Percentiles rank a stretch among this genome's conserved stretches.
Evolutionary conservation across 2,329 filamentous ascomycete species (phyloP).

Genomic region (Ramichloridium luteum): DNA sequence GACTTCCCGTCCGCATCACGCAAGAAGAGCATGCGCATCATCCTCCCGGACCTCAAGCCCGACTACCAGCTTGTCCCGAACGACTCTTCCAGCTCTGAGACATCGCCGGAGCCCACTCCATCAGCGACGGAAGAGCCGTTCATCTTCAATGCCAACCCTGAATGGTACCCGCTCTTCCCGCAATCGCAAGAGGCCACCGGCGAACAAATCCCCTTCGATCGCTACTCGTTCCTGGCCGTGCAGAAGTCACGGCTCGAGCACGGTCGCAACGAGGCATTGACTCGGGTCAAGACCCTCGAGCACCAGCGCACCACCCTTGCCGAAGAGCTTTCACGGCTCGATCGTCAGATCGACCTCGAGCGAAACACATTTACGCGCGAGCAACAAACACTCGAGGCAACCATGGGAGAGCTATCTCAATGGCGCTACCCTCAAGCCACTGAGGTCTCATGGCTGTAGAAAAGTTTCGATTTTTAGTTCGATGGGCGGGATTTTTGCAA

Average conservation of each 20-base stretch:
- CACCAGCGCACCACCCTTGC: not conserved
- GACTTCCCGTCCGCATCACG: not conserved
- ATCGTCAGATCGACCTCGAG: not conserved
- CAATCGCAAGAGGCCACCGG: not conserved
- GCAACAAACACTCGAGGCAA: not conserved
- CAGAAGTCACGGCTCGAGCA: not conserved
- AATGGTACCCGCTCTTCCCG: not conserved
- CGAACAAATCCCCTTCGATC: not conserved
- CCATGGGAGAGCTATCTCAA: not conserved
- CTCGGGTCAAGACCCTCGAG: not conserved
- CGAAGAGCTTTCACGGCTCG: not conserved
- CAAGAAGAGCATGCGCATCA: not conserved
- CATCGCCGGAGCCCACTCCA: not conserved
- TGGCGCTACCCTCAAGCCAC: not conserved
- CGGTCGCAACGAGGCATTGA: not conserved
- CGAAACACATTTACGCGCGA: not conserved
- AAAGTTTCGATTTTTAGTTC: no score
- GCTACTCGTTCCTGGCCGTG: not conserved
- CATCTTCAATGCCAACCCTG: not conserved
- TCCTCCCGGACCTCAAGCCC: not conserved
- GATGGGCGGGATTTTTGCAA: no score
- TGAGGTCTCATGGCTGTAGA: not conserved
- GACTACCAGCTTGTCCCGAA: no score
- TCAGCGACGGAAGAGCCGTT: not conserved
- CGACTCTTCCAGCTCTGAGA: not conserved